A percentile compares a stretch with the other conserved stretches of the same genome.
Conservation (phyloP, 169 alveolate genomes). For the Cardiosporidium cionae region DNA sequence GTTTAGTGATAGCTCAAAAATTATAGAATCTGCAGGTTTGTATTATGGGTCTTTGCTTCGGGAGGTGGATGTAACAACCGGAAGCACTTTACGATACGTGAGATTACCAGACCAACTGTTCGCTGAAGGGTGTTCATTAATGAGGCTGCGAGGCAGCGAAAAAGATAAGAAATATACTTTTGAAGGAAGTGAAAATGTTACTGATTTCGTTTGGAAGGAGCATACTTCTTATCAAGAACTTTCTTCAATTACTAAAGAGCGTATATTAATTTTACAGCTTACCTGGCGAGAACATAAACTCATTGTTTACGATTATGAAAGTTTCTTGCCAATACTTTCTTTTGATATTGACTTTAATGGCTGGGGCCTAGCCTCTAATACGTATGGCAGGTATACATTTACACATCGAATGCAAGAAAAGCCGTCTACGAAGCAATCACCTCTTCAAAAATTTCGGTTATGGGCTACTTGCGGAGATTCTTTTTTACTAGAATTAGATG, state of each 20-base stretch:
- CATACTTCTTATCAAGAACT: background rate
- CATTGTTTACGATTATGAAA: background rate
- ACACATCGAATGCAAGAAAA: background rate
- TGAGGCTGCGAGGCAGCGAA: background rate
- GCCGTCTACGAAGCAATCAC: too few species aligned
- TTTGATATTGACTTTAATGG: background rate
- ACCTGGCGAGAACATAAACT: background rate
- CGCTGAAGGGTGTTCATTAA: background rate
- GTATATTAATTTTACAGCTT: background rate
- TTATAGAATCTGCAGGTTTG: background rate
- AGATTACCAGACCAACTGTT: background rate
- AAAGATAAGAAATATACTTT: background rate
- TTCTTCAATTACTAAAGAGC: background rate
- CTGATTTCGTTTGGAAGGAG: background rate
- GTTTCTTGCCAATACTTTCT: background rate
- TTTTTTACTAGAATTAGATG: background rate
- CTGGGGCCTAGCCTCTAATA: background rate
- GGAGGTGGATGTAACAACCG: background rate
- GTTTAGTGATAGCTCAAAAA: background rate
- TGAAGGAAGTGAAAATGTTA: background rate
- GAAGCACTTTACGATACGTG: background rate
- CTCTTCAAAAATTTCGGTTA: background rate
- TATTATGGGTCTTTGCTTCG: background rate
- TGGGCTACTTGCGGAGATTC: background rate
- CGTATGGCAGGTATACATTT: too few species aligned